Evolutionary conservation across 257 asterid species (phyloP).

Genomic region (Penstemon eatonii): DNA sequence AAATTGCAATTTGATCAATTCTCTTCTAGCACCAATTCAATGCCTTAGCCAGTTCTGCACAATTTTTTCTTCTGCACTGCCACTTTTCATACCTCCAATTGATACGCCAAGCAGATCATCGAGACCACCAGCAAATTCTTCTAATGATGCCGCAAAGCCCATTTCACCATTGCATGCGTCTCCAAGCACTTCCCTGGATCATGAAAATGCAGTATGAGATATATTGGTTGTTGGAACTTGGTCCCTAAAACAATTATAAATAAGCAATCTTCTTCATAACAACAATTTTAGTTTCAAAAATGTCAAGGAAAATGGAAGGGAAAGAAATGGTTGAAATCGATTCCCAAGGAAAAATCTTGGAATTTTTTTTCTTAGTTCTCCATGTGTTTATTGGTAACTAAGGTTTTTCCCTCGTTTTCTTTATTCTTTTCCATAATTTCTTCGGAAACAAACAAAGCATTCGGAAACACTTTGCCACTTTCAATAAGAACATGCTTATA

Average conservation of each 20-base stretch:
- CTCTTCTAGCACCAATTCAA: slow-evolving; percentile 6
- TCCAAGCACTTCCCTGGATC: slow-evolving; percentile 76
- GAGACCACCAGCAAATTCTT: slow-evolving; percentile 90
- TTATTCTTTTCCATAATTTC: no score
- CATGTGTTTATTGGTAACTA: neutral
- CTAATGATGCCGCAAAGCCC: slow-evolving; percentile 80
- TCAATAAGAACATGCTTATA: no score
- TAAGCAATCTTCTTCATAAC: neutral
- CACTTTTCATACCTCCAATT: slow-evolving; percentile 66
- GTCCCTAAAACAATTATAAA: slow-evolving; percentile 16
- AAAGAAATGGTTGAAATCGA: neutral
- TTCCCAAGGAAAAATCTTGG: neutral
- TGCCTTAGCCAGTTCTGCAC: neutral
- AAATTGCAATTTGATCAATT: slow-evolving; percentile 10
- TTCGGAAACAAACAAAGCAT: no score
- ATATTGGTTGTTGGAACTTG: neutral
- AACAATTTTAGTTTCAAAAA: slow-evolving; percentile 9
- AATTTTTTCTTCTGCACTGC: slow-evolving; percentile 4
- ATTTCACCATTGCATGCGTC: slow-evolving; percentile 74
- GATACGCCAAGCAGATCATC: slow-evolving; percentile 94
- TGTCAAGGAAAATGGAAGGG: neutral
- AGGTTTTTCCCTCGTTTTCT: neutral
- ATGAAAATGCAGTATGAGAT: slow-evolving; percentile 16
- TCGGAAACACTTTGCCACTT: no score
- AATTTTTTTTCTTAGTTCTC: neutral